Base-by-base conservation (phyloP, 805 yeast species). In the Sugiyamaella qingdaonensis region DNA sequence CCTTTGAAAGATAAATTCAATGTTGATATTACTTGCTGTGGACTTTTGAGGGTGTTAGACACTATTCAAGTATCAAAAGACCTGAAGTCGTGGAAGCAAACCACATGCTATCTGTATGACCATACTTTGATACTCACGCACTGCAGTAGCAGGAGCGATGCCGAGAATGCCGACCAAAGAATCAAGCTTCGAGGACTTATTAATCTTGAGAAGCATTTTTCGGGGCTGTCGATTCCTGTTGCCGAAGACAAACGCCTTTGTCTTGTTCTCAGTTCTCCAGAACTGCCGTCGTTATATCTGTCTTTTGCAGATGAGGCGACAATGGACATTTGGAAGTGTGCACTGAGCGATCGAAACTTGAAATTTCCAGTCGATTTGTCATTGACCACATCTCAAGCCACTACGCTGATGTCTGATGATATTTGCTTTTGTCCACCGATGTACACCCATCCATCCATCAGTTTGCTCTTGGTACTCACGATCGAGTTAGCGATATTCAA, bases 101-200 rank as follows among this genome's bases (percentile, higher is more conserved):
- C 54, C 37, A 43, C 36, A 13, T 55, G 59, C 39, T 55, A 52
- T 27, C 32, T 58, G 47, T 57, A 55, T 41, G 53, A 56, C 7
- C 31, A 35, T 9, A 53, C 56, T n/a, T 51, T 58, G 4, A 24
- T 57, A 7, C 44, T 57, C 9, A 24, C 51, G 24, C 41, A 46
- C 32, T 13, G 18, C 9, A 16, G 39, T 8, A 16, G 39, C 5
- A 16, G 9, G 18, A 8, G 5, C 5, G 24, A 39, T 16, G 16
- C 19, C 21, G 24, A 39, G 5, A 51, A 49, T 13, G 32, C 14
- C 42, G 19, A 19, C 24, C 34, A 21, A 7, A 16, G 34, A 33
- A 14, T 45, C 11, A 44, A 46, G 27, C 14, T 55, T 19, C 54
- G 48, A 43, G 61, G 58, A 5, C 33, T 55, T 3, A 51, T 58